phyloP scores from a whole-genome alignment of 176 grass and related monocot genomes.

The Oropetium thomaeum region DNA sequence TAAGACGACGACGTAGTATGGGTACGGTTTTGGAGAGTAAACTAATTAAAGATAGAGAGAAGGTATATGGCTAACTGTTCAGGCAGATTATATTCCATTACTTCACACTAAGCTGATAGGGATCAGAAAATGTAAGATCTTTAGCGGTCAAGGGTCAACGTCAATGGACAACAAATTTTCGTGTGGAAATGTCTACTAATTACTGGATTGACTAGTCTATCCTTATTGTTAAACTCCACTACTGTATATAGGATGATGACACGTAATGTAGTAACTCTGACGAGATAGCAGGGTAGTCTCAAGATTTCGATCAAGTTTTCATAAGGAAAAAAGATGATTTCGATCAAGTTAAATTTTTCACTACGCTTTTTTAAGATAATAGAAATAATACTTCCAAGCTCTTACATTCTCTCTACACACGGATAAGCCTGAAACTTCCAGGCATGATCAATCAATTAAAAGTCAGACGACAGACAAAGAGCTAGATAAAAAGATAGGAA shows the following conservation, averaged over 20 bases:
- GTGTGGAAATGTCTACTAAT: constrained; percentile 12
- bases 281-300: background rate
- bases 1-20: too few relatives aligned
- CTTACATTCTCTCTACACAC: background rate
- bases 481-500: background rate
- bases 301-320: background rate
- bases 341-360: too few relatives aligned
- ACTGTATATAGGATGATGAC: too few relatives aligned
- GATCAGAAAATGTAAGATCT: background rate
- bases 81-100: background rate
- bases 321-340: too few relatives aligned
- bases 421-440: background rate
- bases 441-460: too few relatives aligned
- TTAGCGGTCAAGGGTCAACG: background rate
- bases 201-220: background rate
- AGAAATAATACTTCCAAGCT: too few relatives aligned
- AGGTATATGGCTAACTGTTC: background rate
- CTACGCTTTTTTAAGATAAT: too few relatives aligned
- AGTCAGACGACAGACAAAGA: too few relatives aligned
- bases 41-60: background rate
- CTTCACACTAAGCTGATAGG: background rate
- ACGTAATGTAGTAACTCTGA: background rate
- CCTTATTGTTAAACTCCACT: too few relatives aligned
- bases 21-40: background rate
- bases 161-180: background rate